These are phyloP conservation scores for Hypoxylon lienhwacheense DNA, from an alignment of 495 filamentous ascomycete genomes.

Conservation along the genomic window DNA sequence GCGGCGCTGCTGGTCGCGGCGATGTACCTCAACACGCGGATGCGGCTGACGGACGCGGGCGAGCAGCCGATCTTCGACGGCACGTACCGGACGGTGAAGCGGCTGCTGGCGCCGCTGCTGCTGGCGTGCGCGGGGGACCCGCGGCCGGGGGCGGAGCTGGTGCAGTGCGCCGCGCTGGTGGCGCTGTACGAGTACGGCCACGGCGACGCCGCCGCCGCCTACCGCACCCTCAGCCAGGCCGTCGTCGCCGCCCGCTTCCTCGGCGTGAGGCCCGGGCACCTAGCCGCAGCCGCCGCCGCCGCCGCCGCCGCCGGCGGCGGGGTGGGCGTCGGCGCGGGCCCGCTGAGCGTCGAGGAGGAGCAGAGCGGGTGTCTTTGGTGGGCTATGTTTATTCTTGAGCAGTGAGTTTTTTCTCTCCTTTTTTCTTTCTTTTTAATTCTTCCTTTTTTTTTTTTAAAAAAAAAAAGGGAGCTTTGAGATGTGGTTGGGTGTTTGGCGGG, in stretches of 20 bases:
- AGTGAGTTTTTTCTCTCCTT: constrained; percentile 26
- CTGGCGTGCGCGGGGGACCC: constrained; percentile 34
- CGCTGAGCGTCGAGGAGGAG: constrained; percentile 34
- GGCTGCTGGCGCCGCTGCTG: constrained; percentile 31
- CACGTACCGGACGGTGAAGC: constrained; percentile 36
- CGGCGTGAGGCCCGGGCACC: constrained; percentile 28
- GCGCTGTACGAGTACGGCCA: constrained; percentile 42
- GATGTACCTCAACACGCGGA: constrained; percentile 38
- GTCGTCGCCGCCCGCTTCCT: constrained; percentile 23
- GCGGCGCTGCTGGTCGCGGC: constrained; percentile 36
- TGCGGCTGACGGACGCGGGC: constrained; percentile 35
- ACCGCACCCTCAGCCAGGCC: constrained; percentile 37
- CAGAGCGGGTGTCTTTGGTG: constrained; percentile 39
- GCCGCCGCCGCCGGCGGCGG: constrained; percentile 23
- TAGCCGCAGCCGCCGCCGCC: too few species aligned
- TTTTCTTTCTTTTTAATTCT: not conserved
- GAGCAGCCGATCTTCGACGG: constrained; percentile 39
- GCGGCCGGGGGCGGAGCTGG: constrained; percentile 28
- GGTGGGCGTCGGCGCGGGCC: constrained; percentile 13
- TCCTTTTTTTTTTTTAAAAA: not conserved
- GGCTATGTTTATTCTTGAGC: constrained; percentile 41
- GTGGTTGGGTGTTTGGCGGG: too few species aligned
- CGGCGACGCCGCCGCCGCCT: constrained; percentile 35
- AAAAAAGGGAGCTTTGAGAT: too few species aligned
- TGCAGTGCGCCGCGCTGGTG: constrained; percentile 37